These are phyloP conservation scores for Candida germanica DNA, from an alignment of 805 yeast genomes.

Conservation along the genomic window DNA sequence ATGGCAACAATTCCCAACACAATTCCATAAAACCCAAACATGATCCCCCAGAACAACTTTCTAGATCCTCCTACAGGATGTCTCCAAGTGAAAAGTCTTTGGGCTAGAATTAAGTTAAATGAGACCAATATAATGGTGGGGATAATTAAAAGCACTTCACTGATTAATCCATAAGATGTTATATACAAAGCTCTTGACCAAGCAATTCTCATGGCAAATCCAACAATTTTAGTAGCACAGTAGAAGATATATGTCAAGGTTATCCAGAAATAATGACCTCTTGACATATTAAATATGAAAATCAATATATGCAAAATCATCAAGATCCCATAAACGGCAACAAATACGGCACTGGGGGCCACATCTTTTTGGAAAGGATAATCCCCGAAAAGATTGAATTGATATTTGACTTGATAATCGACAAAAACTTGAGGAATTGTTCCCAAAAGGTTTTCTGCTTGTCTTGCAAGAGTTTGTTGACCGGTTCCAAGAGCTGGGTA, in stretches of 20 bases:
- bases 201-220: constrained; percentile 53
- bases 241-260: constrained; percentile 54
- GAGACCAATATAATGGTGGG: constrained; percentile 60
- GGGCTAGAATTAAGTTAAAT: constrained; percentile 59
- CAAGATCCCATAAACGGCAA: constrained; percentile 50
- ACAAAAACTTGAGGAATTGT: constrained; percentile 40
- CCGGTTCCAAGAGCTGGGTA: constrained; percentile 34
- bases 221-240: constrained; percentile 51
- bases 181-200: constrained; percentile 56
- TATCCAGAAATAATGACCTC: constrained; percentile 62
- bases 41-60: constrained; percentile 46
- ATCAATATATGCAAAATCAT: constrained; percentile 45
- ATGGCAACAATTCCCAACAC: constrained; percentile 60
- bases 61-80: constrained; percentile 69
- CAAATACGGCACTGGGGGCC: constrained; percentile 59
- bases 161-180: constrained; percentile 51
- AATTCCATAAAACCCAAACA: constrained; percentile 50
- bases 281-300: constrained; percentile 43
- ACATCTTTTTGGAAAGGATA: constrained; percentile 53
- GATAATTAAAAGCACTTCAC: constrained; percentile 52
- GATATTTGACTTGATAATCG: constrained; percentile 36
- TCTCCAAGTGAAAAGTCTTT: constrained; percentile 72
- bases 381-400: constrained; percentile 58
- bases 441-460: constrained; percentile 32
- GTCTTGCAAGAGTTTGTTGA: constrained; percentile 21